Percentiles rank a stretch among this genome's conserved stretches.
Conservation (phyloP, 345 rosid genomes). For the Anastatica hierochuntica region DNA sequence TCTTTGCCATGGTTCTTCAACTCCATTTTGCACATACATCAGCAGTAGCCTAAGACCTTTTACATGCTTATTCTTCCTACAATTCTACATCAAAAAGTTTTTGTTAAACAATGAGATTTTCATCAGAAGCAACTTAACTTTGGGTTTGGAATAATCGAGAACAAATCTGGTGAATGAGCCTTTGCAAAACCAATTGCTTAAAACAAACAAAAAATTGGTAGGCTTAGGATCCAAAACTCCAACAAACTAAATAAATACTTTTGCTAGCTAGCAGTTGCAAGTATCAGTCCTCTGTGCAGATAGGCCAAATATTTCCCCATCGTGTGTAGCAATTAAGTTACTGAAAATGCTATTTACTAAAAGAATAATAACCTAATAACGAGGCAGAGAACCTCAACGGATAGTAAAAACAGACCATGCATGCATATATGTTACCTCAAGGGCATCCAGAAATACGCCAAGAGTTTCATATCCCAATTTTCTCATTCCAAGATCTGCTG, state of each 20-base stretch:
- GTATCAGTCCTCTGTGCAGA: no score
- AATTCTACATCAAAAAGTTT: constrained; percentile 35
- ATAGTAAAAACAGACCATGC: no score
- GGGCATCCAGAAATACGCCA: constrained; percentile 40
- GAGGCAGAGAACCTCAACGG: no score
- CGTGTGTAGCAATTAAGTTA: no score
- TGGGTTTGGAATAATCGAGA: background rate
- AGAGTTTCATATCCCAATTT: constrained; percentile 74
- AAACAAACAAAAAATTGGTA: no score
- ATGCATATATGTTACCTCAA: no score
- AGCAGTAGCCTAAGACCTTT: constrained; percentile 57
- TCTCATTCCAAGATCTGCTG: constrained; percentile 69
- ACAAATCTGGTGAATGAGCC: background rate
- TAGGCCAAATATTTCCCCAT: no score
- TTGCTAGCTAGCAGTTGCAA: no score
- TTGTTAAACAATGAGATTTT: background rate
- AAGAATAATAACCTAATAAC: no score
- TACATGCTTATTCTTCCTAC: constrained; percentile 52
- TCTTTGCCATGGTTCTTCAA: constrained; percentile 73
- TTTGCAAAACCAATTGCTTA: constrained; percentile 10
- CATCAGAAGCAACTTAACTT: background rate
- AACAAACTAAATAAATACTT: no score
- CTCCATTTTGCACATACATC: constrained; percentile 71
- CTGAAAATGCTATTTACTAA: no score
- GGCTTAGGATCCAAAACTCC: no score